Percentiles rank a stretch among this genome's conserved stretches.
Conservation (phyloP, 23 red algal genomes). For the Gracilaria caudata region DNA sequence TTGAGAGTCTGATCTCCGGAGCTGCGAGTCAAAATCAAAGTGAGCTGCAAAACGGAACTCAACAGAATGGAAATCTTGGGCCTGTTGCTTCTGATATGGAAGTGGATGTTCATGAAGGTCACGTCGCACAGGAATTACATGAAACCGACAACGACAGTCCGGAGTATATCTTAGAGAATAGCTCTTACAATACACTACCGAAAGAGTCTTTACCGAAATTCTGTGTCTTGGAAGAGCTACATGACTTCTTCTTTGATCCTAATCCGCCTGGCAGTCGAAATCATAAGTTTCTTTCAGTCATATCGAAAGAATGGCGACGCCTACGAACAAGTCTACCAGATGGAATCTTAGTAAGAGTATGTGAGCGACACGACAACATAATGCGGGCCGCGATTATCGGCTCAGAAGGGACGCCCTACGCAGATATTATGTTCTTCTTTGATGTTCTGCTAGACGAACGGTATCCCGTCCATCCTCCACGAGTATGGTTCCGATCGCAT, state of each 20-base stretch:
- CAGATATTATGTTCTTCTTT: constrained; percentile 80
- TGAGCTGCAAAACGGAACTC: neutral
- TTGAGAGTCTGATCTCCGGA: neutral
- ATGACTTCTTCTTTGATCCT: constrained; percentile 26
- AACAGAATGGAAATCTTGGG: neutral
- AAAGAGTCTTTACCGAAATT: constrained; percentile 33
- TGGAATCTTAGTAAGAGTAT: constrained; percentile 65
- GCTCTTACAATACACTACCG: constrained; percentile 1
- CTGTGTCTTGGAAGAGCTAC: constrained; percentile 34
- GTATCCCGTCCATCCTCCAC: constrained; percentile 74
- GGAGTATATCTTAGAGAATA: neutral
- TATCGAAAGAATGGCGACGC: constrained; percentile 70
- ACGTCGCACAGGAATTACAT: neutral
- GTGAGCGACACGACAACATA: constrained; percentile 54
- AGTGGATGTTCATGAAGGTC: neutral
- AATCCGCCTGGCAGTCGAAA: neutral
- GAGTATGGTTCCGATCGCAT: constrained; percentile 65
- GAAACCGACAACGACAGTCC: neutral
- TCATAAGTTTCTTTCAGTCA: constrained; percentile 34
- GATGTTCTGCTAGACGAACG: constrained; percentile 64
- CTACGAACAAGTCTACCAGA: constrained; percentile 48
- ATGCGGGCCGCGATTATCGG: constrained; percentile 72
- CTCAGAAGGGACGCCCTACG: constrained; percentile 78
- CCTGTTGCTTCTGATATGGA: neutral
- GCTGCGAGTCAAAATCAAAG: neutral